A percentile compares a stretch with the other conserved stretches of the same genome.
Conservation (phyloP, 192 early-diverging fungal species). For the Dimargaris verticillata region DNA sequence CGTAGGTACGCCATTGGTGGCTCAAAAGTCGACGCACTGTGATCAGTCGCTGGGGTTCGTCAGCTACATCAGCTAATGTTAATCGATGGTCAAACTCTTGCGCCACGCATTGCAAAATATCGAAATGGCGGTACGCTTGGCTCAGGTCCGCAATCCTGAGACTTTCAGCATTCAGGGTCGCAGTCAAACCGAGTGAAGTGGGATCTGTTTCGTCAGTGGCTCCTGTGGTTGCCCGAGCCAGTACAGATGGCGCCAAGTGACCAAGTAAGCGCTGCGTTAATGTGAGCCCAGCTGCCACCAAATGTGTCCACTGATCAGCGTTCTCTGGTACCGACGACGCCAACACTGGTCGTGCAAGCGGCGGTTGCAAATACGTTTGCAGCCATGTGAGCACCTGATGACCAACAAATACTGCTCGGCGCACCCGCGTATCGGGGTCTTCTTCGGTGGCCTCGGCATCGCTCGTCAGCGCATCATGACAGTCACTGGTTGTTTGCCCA, state of each 20-base stretch:
- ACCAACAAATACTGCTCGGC: slow-evolving; percentile 15
- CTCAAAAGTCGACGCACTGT: too few species aligned
- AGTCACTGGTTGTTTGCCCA: too few species aligned
- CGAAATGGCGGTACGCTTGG: neutral
- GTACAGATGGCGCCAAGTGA: neutral
- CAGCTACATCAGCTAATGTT: neutral
- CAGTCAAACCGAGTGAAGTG: too few species aligned
- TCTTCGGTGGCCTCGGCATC: slow-evolving; percentile 1
- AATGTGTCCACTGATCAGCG: too few species aligned
- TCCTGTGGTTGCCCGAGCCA: too few species aligned
- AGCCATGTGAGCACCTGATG: slow-evolving; percentile 22
- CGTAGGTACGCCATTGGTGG: too few species aligned
- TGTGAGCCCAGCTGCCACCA: neutral
- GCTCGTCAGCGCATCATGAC: too few species aligned
- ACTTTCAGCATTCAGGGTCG: neutral
- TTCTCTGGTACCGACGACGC: too few species aligned
- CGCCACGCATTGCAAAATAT: neutral
- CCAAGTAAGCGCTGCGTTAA: neutral
- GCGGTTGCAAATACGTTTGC: too few species aligned
- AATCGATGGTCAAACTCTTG: slow-evolving; percentile 1
- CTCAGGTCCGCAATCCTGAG: neutral
- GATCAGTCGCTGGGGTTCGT: neutral
- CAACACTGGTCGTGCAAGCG: too few species aligned
- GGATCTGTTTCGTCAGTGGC: too few species aligned
- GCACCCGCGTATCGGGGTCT: slow-evolving; percentile 14